phyloP scores from a whole-genome alignment of 2,329 filamentous ascomycete genomes.

The Cryphonectria naterciae region DNA sequence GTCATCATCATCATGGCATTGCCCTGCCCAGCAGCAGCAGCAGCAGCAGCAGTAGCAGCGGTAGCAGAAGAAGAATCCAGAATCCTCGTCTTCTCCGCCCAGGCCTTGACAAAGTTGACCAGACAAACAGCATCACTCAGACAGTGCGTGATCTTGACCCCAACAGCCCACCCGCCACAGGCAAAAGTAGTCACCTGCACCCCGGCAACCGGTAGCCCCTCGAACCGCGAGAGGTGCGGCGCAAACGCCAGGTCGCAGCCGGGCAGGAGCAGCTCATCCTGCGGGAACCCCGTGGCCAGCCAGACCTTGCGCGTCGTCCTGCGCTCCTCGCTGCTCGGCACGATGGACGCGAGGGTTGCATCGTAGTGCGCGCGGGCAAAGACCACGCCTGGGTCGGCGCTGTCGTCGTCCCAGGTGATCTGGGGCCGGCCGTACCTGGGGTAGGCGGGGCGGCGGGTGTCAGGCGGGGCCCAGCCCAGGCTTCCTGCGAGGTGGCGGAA shows the following conservation, averaged over 20 bases:
- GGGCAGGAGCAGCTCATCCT: conserved; percentile 39
- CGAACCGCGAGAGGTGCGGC: conserved; percentile 35
- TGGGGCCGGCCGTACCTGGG: conserved; percentile 41
- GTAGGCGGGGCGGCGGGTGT: conserved; percentile 32
- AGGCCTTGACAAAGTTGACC: conserved; percentile 47
- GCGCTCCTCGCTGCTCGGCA: conserved; percentile 35
- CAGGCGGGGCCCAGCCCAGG: conserved; percentile 41
- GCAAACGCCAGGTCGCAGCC: conserved; percentile 40
- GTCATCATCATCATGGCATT: too few relatives aligned
- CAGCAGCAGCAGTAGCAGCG: background rate
- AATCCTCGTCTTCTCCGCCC: conserved; percentile 40
- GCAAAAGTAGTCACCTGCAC: conserved; percentile 47
- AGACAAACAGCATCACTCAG: conserved; percentile 50
- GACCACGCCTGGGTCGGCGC: conserved; percentile 47
- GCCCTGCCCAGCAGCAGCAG: too few relatives aligned
- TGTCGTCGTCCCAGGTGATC: conserved; percentile 39
- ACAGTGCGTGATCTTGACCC: conserved; percentile 47
- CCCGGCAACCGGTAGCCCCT: conserved; percentile 38
- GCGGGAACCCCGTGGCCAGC: conserved; percentile 41
- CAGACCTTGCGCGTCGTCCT: conserved; percentile 36
- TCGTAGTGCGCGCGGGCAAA: conserved; percentile 40
- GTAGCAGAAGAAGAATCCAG: conserved; percentile 1
- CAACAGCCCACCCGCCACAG: conserved; percentile 47
- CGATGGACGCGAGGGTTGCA: conserved; percentile 36
- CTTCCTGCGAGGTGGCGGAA: conserved; percentile 49